Conservation (phyloP, 768 basidiomycete genomes). For the Scleroderma citrinum region DNA sequence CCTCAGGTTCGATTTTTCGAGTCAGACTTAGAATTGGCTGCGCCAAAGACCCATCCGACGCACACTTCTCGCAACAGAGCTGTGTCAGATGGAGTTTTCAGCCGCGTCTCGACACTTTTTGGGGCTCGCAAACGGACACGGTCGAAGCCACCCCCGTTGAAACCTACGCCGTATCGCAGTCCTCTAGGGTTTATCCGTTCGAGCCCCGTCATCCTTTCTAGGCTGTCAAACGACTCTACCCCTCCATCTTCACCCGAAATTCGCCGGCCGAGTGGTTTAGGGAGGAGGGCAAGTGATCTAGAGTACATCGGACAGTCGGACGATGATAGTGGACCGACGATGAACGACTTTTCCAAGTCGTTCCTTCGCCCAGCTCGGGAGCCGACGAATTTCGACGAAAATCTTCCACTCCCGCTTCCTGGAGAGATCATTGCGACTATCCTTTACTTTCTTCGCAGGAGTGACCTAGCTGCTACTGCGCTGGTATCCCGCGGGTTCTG, state of each 20-base stretch:
- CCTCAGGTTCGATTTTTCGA: constrained; percentile 10
- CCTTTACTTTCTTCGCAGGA: constrained; percentile 16
- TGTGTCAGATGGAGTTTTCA: constrained; percentile 22
- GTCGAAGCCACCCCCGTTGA: constrained; percentile 10
- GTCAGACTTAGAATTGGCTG: not conserved
- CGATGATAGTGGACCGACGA: not conserved
- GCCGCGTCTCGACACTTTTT: constrained; percentile 25
- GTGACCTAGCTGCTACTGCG: constrained; percentile 16
- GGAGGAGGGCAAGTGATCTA: constrained; percentile 24
- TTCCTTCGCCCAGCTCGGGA: not conserved
- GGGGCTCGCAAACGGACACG: constrained; percentile 15
- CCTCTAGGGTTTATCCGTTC: constrained; percentile 18
- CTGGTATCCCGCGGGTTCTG: constrained; percentile 20
- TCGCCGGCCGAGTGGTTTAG: constrained; percentile 27
- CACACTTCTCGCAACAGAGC: constrained; percentile 15
- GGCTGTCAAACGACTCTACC: constrained; percentile 18
- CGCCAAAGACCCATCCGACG: not conserved
- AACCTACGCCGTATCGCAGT: not conserved
- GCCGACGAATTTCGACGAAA: not conserved
- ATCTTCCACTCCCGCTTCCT: constrained; percentile 9
- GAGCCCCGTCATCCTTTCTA: constrained; percentile 14
- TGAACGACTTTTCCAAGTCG: constrained; percentile 3
- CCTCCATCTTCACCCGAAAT: constrained; percentile 25
- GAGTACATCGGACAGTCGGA: constrained; percentile 6
- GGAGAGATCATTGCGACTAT: constrained; percentile 14